Percentiles rank a stretch among this genome's conserved stretches.
Evolutionary conservation across 768 basidiomycete species (phyloP).

Genomic region (Mycena chlorophos): DNA sequence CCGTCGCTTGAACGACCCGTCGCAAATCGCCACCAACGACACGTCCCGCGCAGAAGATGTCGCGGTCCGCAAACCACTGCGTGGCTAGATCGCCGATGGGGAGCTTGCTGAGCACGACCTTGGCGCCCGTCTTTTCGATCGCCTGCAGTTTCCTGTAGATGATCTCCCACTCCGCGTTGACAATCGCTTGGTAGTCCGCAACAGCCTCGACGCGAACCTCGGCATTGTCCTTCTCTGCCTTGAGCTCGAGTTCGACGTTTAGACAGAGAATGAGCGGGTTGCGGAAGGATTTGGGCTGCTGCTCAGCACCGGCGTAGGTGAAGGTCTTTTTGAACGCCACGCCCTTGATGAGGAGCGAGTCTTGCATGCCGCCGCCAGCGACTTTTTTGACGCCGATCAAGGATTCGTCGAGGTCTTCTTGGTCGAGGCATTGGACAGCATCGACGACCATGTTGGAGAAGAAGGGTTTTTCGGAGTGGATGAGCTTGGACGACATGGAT

Average conservation of each 20-base stretch:
- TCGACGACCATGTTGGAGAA: constrained; percentile 99
- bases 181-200: constrained; percentile 97
- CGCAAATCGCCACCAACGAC: constrained; percentile 88
- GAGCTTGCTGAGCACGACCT: constrained; percentile 95
- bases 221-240: constrained; percentile 99
- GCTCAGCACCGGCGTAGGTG: constrained; percentile 98
- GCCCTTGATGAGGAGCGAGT: constrained; percentile 84
- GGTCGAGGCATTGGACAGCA: constrained; percentile 90
- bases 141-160: constrained; percentile 97
- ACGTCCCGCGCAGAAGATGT: constrained; percentile 98
- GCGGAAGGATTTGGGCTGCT: constrained; percentile 92
- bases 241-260: constrained; percentile 97
- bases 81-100: constrained; percentile 98
- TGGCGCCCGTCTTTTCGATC: constrained; percentile 94
- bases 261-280: constrained; percentile 89
- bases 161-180: constrained; percentile 99
- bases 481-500: constrained; percentile 99
- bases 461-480: constrained; percentile 98
- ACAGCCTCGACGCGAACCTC: constrained; percentile 97
- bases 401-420: constrained; percentile 90
- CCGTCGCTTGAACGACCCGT: constrained; percentile 93
- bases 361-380: constrained; percentile 96
- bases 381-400: constrained; percentile 98
- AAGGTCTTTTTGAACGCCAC: constrained; percentile 99
- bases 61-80: constrained; percentile 98